A percentile compares a stretch with the other conserved stretches of the same genome.
phyloP scores from a whole-genome alignment of 2,329 filamentous ascomycete genomes.

The Monilinia fructicola region DNA sequence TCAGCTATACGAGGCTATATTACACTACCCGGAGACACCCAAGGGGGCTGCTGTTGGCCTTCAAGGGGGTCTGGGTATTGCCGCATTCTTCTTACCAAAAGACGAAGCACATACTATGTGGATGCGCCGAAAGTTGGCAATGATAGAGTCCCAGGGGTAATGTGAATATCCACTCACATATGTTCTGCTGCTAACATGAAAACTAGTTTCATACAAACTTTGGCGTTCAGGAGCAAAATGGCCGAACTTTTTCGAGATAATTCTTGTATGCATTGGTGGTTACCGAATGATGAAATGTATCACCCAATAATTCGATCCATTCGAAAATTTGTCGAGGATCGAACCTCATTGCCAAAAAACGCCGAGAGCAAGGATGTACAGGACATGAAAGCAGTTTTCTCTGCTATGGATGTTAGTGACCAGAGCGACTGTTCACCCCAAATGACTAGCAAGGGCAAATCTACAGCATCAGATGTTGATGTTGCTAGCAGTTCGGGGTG shows the following conservation, averaged over 20 bases:
- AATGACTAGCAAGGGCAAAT: slow-evolving; percentile 23
- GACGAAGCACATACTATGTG: slow-evolving; percentile 73
- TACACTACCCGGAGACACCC: slow-evolving; percentile 68
- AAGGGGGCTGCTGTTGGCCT: slow-evolving; percentile 69
- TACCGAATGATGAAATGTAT: slow-evolving; percentile 77
- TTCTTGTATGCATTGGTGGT: slow-evolving; percentile 80
- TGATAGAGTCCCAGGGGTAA: slow-evolving; percentile 77
- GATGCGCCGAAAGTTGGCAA: slow-evolving; percentile 75
- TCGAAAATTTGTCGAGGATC: slow-evolving; percentile 77
- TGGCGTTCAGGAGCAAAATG: slow-evolving; percentile 71
- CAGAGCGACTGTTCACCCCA: slow-evolving; percentile 27
- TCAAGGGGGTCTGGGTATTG: slow-evolving; percentile 74
- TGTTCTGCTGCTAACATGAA: slow-evolving; percentile 10
- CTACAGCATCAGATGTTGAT: slow-evolving; percentile 15
- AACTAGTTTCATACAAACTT: slow-evolving; percentile 79
- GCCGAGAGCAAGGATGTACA: slow-evolving; percentile 64
- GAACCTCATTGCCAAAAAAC: slow-evolving; percentile 60
- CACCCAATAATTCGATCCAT: slow-evolving; percentile 72
- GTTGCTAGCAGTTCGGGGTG: slow-evolving; percentile 25
- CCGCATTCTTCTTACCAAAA: slow-evolving; percentile 75
- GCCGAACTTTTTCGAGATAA: slow-evolving; percentile 71
- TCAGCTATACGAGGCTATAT: slow-evolving; percentile 76
- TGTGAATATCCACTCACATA: background rate
- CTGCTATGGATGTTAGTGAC: slow-evolving; percentile 57
- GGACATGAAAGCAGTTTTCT: slow-evolving; percentile 74